Conservation (phyloP, 2,329 filamentous ascomycete species). For the Lachnellula hyalina region DNA sequence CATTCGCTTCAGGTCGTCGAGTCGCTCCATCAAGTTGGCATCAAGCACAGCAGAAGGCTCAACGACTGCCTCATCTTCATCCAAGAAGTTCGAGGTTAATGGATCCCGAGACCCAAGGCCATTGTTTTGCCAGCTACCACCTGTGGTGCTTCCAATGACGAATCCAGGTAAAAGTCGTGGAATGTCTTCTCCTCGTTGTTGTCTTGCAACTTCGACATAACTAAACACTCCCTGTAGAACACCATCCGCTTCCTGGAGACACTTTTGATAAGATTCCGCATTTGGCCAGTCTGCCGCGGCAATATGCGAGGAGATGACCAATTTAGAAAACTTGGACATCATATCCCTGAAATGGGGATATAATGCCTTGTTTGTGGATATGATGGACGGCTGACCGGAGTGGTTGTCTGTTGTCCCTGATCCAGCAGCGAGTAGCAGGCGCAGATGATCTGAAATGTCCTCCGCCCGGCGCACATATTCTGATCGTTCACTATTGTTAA, state of each 20-base stretch:
- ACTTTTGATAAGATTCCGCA: constrained; percentile 90
- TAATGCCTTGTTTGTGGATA: constrained; percentile 93
- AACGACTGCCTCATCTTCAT: constrained; percentile 67
- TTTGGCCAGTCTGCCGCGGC: constrained; percentile 94
- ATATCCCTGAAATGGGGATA: constrained; percentile 98
- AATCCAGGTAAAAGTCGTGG: constrained; percentile 92
- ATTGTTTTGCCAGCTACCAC: constrained; percentile 84
- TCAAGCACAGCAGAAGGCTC: constrained; percentile 75
- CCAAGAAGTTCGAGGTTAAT: constrained; percentile 76
- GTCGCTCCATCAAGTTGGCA: constrained; percentile 67
- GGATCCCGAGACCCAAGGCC: constrained; percentile 60
- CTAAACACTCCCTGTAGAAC: constrained; percentile 91
- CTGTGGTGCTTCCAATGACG: constrained; percentile 74
- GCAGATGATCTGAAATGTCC: constrained; percentile 94
- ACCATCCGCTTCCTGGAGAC: constrained; percentile 93
- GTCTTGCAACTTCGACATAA: constrained; percentile 90
- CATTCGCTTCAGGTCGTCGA: constrained; percentile 81
- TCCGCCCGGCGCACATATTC: constrained; percentile 95
- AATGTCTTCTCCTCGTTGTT: constrained; percentile 89
- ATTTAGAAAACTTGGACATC: constrained; percentile 99
- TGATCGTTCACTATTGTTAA: constrained; percentile 73
- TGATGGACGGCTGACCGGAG: constrained; percentile 97
- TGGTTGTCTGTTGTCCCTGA: constrained; percentile 98
- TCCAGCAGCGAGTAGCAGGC: constrained; percentile 86
- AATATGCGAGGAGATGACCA: constrained; percentile 96